Evolutionary conservation across 2,329 filamentous ascomycete genomes (phyloP).

Genomic region (Sporothrix curviconia): DNA sequence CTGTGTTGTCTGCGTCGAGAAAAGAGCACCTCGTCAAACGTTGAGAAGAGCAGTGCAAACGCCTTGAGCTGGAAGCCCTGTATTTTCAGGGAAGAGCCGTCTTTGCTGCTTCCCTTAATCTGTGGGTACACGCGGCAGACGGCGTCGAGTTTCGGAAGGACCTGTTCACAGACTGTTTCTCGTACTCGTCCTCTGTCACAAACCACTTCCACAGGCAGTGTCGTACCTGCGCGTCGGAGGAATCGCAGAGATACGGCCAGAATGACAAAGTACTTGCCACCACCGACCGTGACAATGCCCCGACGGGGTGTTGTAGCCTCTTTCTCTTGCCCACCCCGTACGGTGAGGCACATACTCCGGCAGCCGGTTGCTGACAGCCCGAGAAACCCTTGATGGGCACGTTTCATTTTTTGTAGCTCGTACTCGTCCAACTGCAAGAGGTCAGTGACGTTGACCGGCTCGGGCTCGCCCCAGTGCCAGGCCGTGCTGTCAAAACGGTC

Average conservation of each 20-base stretch:
- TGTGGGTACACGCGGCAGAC: slow-evolving; percentile 28
- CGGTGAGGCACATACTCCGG: background rate
- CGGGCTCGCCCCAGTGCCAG: slow-evolving; percentile 13
- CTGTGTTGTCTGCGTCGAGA: slow-evolving; percentile 52
- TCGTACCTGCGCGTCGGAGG: slow-evolving; percentile 43
- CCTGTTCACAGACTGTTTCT: slow-evolving; percentile 27
- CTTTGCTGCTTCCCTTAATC: slow-evolving; percentile 18
- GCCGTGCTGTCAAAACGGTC: slow-evolving; percentile 8
- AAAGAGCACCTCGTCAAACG: slow-evolving; percentile 53
- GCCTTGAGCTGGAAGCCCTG: slow-evolving; percentile 50
- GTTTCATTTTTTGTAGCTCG: slow-evolving; percentile 10
- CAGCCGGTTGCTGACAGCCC: background rate
- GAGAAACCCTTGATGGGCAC: slow-evolving; percentile 11
- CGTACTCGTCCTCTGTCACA: slow-evolving; percentile 27
- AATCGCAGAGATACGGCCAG: slow-evolving; percentile 44
- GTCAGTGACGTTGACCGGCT: slow-evolving; percentile 1
- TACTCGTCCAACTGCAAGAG: background rate
- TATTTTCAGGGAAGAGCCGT: slow-evolving; percentile 5
- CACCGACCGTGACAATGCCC: slow-evolving; percentile 46
- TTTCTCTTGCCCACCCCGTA: background rate
- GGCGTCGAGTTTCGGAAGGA: slow-evolving; percentile 26
- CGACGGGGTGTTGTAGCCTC: slow-evolving; percentile 22
- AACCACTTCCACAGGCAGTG: slow-evolving; percentile 40
- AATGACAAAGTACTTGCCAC: slow-evolving; percentile 42
- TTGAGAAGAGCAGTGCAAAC: slow-evolving; percentile 51